Evolutionary conservation across 225 moss, liverwort and hornwort species (phyloP).

Genomic region (Physcomitrellopsis africana): DNA sequence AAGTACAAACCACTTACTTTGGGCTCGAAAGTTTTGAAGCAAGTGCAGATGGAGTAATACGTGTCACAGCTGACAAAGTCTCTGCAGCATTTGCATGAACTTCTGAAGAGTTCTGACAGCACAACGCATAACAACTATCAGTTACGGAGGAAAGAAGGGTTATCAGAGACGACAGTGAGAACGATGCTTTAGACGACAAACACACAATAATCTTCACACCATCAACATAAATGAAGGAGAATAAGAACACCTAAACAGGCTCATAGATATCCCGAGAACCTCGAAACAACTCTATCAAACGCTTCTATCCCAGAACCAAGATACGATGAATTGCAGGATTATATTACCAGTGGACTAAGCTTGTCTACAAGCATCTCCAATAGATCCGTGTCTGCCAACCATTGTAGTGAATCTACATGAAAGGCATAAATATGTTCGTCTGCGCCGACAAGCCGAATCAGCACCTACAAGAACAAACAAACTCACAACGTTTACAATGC

Average conservation of each 20-base stretch:
- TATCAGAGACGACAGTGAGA: neutral
- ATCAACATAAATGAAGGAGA: neutral
- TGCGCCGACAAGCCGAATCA: conserved; percentile 90
- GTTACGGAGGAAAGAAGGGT: conserved; percentile 5
- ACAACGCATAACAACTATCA: conserved; percentile 29
- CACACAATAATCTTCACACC: neutral
- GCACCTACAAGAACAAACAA: conserved; percentile 57
- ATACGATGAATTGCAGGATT: neutral
- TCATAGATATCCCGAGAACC: neutral
- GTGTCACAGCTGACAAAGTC: conserved; percentile 90
- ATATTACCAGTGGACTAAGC: conserved; percentile 83
- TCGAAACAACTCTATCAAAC: neutral
- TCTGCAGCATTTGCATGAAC: conserved; percentile 97
- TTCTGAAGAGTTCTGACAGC: conserved; percentile 84
- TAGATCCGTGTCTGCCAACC: conserved; percentile 96
- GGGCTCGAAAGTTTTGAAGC: conserved; percentile 94
- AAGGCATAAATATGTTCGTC: conserved; percentile 96
- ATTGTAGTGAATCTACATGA: conserved; percentile 89
- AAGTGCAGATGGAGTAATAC: conserved; percentile 93
- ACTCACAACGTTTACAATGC: neutral
- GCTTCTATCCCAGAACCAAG: neutral
- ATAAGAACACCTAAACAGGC: neutral
- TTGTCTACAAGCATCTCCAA: conserved; percentile 99
- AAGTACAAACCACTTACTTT: conserved; percentile 52
- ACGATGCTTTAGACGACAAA: neutral